Base-by-base conservation (phyloP, 2,329 filamentous ascomycete genomes). In the Ascochyta viciae-villosae region DNA sequence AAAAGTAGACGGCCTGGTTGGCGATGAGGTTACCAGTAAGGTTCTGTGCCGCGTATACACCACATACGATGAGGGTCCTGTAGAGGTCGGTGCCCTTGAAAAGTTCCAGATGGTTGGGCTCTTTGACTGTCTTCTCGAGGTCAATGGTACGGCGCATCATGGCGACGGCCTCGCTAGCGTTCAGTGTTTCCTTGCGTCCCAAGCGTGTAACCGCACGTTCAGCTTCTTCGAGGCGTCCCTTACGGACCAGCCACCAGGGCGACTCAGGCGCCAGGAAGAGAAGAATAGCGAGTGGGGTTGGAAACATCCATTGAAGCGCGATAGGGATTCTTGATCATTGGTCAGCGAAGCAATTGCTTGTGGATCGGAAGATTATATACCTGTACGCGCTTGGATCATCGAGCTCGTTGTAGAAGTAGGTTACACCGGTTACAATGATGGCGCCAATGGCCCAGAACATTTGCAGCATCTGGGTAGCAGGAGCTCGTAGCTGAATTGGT, bases 361-460 rank as follows among this genome's bases (percentile, higher is more conserved):
- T 41, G 4, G 22, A 26, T 16, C 4, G 40, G 15, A 42, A 46
- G 24, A 51, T 5, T 45, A 54, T 40, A 12, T 57, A 68, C 65
- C 62, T 68, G 54, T 64, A 72, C 7, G 69, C 67, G 13, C 12
- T 44, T 1, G 39, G 4, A 23, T 55, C 48, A 0, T 7, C 3
- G 24, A 34, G 46, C 6, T 27, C 34, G 54, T 85, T 77, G 76
- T 85, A 86, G 43, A 73, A 67, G 70, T 84, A 87, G 47, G 82
- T 83, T 57, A 84, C 79, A 56, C 74, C 85, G 29, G 79, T 82
- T 23, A 87, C 85, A 54, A 88, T 85, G 68, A 88, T 87, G 33
- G 75, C 72, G 24, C 85, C 85, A 66, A 88, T 83, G 16, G 85
- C 82, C 85, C 85, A 88, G 76, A 84, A 85, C 84, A 87, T 87